Percentiles rank a stretch among this genome's conserved stretches.
Conservation (phyloP, 129 eudicot genomes). For the Flaveria bidentis region DNA sequence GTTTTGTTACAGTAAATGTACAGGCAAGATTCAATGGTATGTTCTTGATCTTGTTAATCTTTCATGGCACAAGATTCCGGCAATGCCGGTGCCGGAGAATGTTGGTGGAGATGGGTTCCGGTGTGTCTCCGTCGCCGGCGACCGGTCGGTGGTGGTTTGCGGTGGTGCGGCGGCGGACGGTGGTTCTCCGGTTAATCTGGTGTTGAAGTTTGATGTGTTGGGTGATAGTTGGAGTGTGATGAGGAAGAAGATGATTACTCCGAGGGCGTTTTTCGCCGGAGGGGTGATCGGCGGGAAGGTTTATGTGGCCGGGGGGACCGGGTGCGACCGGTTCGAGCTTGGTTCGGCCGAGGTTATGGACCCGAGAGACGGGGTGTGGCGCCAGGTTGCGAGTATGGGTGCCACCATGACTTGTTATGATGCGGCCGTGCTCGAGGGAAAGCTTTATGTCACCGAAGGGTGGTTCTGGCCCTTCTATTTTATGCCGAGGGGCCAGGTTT, state of each 20-base stretch:
- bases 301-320: slow-evolving; percentile 88
- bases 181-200: slow-evolving; percentile 65
- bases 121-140: slow-evolving; percentile 58
- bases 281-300: slow-evolving; percentile 83
- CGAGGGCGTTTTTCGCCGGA: slow-evolving; percentile 73
- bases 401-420: slow-evolving; percentile 74
- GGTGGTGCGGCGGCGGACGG: slow-evolving; percentile 68
- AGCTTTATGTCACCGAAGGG: slow-evolving; percentile 89
- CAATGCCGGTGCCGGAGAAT: slow-evolving; percentile 81
- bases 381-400: slow-evolving; percentile 63
- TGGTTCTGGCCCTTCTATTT: slow-evolving; percentile 94
- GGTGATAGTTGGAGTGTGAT: slow-evolving; percentile 71
- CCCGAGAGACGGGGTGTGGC: slow-evolving; percentile 67
- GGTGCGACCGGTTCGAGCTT: slow-evolving; percentile 62
- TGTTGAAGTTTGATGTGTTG: slow-evolving; percentile 60
- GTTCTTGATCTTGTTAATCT: slow-evolving; percentile 64
- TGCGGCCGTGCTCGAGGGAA: slow-evolving; percentile 75
- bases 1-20: slow-evolving; percentile 65
- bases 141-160: slow-evolving; percentile 58
- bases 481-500: slow-evolving; percentile 79
- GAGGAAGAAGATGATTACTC: slow-evolving; percentile 79
- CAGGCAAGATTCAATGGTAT: slow-evolving; percentile 67
- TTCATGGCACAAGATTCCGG: slow-evolving; percentile 81
- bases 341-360: slow-evolving; percentile 80
- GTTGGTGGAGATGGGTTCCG: slow-evolving; percentile 66